Evolutionary conservation across 352 stramenopile species (phyloP).

Genomic region (Phytophthora rubi): DNA sequence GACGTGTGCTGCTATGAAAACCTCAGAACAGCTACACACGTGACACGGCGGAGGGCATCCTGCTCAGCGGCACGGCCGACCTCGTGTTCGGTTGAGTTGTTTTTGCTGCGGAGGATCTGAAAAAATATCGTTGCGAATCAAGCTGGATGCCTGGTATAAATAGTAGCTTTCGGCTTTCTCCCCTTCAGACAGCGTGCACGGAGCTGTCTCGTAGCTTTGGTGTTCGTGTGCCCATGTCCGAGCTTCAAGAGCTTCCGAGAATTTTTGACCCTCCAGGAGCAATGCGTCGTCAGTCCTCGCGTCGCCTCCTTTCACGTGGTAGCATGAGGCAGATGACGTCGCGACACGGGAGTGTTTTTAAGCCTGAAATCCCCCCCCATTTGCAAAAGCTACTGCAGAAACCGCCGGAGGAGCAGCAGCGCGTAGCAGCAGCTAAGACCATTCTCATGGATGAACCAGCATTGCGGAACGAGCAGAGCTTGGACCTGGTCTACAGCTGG

Average conservation of each 20-base stretch:
- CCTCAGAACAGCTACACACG: constrained; percentile 50
- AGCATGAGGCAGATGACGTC: constrained; percentile 10
- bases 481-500: constrained; percentile 78
- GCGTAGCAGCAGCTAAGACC: constrained; percentile 55
- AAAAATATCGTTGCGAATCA: no score
- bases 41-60: constrained; percentile 39
- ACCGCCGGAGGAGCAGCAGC: constrained; percentile 56
- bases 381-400: constrained; percentile 67
- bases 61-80: constrained; percentile 30
- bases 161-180: background rate
- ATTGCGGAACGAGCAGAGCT: constrained; percentile 65
- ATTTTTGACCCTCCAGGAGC: constrained; percentile 4
- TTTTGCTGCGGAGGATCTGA: no score
- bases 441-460: constrained; percentile 62
- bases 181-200: background rate
- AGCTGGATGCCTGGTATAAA: background rate
- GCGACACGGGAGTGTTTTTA: constrained; percentile 22
- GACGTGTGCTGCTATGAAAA: constrained; percentile 50
- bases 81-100: constrained; percentile 7
- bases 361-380: constrained; percentile 51
- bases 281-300: constrained; percentile 34
- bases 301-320: background rate
- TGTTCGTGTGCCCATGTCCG: constrained; percentile 11
- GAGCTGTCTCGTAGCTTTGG: background rate
- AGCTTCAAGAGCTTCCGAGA: constrained; percentile 37